Conservation (phyloP, 2,329 filamentous ascomycete genomes). For the Trichophyton benhamiae region DNA sequence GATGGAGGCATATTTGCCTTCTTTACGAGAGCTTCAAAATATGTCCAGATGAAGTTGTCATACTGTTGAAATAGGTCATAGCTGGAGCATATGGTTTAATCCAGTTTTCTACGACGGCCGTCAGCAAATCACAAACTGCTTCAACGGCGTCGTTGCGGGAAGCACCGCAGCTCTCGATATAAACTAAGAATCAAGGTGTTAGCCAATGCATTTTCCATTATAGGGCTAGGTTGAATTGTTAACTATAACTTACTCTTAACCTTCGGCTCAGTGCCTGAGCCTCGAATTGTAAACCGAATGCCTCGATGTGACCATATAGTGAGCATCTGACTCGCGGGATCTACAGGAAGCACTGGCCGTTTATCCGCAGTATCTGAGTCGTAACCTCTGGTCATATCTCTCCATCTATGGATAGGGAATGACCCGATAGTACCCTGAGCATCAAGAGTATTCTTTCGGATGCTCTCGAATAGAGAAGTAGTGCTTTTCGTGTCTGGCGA, state of each 20-base stretch:
- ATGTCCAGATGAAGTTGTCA: conserved; percentile 30
- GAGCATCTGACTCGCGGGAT: conserved; percentile 50
- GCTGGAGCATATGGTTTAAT: conserved; percentile 26
- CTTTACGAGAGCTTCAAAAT: conserved; percentile 14
- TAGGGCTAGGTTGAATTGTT: background rate
- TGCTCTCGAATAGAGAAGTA: conserved; percentile 41
- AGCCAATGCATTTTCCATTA: background rate
- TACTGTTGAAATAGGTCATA: conserved; percentile 26
- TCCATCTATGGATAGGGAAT: conserved; percentile 45
- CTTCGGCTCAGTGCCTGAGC: conserved; percentile 54
- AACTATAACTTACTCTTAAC: conserved; percentile 41
- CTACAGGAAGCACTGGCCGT: conserved; percentile 44
- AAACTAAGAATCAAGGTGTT: conserved; percentile 21
- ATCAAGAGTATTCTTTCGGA: conserved; percentile 36
- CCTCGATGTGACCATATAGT: conserved; percentile 45
- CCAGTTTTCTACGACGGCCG: conserved; percentile 29
- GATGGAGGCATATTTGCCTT: background rate
- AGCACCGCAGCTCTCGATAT: conserved; percentile 31
- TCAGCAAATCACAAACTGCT: conserved; percentile 28
- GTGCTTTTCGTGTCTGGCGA: conserved; percentile 45
- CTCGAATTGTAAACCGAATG: conserved; percentile 47
- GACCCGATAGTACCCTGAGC: conserved; percentile 38
- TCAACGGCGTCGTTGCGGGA: conserved; percentile 26
- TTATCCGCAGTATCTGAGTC: conserved; percentile 44
- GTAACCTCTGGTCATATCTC: conserved; percentile 49